Evolutionary conservation across 306 rosid genomes (phyloP).

Genomic region (Dryas drummondii): DNA sequence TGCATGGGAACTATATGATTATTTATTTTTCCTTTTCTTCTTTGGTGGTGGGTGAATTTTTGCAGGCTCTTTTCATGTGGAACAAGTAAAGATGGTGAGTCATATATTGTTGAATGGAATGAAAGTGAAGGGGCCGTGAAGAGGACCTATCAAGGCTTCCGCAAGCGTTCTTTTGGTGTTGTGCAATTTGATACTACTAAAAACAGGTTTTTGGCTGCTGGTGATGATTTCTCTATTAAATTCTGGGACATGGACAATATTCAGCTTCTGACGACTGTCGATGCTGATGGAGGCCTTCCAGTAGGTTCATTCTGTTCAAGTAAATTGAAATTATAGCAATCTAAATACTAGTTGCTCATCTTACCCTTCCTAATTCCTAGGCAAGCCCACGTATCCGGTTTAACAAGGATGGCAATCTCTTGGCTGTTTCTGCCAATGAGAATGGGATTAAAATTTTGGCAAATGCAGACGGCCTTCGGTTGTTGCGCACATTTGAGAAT

Average conservation of each 20-base stretch:
- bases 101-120: slow-evolving; percentile 97
- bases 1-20: not conserved
- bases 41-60: slow-evolving; percentile 15
- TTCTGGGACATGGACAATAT: slow-evolving; percentile 97
- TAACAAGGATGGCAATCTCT: slow-evolving; percentile 90
- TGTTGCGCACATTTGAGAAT: slow-evolving; percentile 65
- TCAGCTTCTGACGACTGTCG: slow-evolving; percentile 75
- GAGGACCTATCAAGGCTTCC: slow-evolving; percentile 91
- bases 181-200: slow-evolving; percentile 93
- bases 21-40: not conserved
- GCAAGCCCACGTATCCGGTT: slow-evolving; percentile 95
- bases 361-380: slow-evolving; percentile 45
- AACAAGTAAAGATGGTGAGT: slow-evolving; percentile 87
- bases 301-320: slow-evolving; percentile 49
- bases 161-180: slow-evolving; percentile 79
- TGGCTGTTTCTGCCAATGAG: slow-evolving; percentile 90
- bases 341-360: slow-evolving; percentile 27
- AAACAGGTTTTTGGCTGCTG: slow-evolving; percentile 89
- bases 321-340: slow-evolving; percentile 13
- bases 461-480: slow-evolving; percentile 64
- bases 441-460: slow-evolving; percentile 89
- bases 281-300: slow-evolving; percentile 96
- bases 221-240: slow-evolving; percentile 92
- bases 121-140: slow-evolving; percentile 94
- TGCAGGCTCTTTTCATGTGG: slow-evolving; percentile 96